phyloP scores from a whole-genome alignment of 2,329 filamentous ascomycete species.

The Aspergillus fijiensis region DNA sequence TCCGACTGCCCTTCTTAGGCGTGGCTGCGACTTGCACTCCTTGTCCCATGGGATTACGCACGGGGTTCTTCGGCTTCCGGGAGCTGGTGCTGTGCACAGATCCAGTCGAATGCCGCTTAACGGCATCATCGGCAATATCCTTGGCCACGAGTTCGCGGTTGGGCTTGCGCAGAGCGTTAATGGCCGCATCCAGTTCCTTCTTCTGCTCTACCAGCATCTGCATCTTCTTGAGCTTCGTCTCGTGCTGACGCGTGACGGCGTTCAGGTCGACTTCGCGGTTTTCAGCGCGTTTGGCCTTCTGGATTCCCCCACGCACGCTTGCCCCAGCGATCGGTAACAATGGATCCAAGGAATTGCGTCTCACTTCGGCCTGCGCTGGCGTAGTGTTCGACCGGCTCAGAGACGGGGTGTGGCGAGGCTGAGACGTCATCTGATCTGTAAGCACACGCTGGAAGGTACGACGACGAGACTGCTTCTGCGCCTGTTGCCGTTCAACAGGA shows the following conservation, averaged over 20 bases:
- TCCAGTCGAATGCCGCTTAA: conserved; percentile 33
- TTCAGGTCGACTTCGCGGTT: conserved; percentile 52
- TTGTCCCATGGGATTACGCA: conserved; percentile 42
- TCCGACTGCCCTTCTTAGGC: conserved; percentile 39
- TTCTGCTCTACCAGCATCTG: conserved; percentile 48
- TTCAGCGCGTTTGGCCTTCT: conserved; percentile 46
- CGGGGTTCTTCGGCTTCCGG: conserved; percentile 43
- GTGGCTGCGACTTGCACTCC: conserved; percentile 52
- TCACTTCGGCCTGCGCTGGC: conserved; percentile 39
- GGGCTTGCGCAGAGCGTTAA: conserved; percentile 48
- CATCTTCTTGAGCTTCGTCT: conserved; percentile 48
- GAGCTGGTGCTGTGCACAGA: conserved; percentile 31
- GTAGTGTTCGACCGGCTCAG: conserved; percentile 46
- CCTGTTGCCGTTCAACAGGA: conserved; percentile 30
- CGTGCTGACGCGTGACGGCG: conserved; percentile 45
- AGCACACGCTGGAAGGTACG: conserved; percentile 46
- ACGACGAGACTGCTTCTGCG: conserved; percentile 32
- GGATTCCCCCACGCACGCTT: conserved; percentile 44
- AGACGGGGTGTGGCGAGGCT: conserved; percentile 35
- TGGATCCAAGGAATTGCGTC: conserved; percentile 45
- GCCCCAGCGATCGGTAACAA: conserved; percentile 35
- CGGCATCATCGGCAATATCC: conserved; percentile 46
- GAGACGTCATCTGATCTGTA: conserved; percentile 42
- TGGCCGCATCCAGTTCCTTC: conserved; percentile 50
- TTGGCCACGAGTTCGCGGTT: conserved; percentile 48